phyloP scores from a whole-genome alignment of 257 asterid species.

The Solanum pennellii region DNA sequence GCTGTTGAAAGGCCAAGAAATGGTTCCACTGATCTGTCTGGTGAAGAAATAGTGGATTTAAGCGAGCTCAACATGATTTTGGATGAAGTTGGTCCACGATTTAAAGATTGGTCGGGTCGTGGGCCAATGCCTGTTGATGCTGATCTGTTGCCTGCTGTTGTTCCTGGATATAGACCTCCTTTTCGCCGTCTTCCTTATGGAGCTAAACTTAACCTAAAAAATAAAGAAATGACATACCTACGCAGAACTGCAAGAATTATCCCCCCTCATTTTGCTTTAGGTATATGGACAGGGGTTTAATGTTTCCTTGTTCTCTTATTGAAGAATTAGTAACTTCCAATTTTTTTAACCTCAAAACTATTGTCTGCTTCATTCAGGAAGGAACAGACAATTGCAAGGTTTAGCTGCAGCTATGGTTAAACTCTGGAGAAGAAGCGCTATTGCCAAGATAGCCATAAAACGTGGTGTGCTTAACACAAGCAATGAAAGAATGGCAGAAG shows the following conservation, averaged over 20 bases:
- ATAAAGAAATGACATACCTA: slow-evolving; percentile 62
- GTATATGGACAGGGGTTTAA: slow-evolving; percentile 18
- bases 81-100: slow-evolving; percentile 80
- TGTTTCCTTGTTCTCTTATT: not conserved
- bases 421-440: slow-evolving; percentile 72
- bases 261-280: slow-evolving; percentile 93
- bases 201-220: slow-evolving; percentile 29
- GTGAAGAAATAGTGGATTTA: slow-evolving; percentile 44
- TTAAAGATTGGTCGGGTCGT: slow-evolving; percentile 78
- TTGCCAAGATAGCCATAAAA: slow-evolving; percentile 83
- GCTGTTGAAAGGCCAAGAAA: slow-evolving; percentile 16
- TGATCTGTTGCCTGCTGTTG: slow-evolving; percentile 63
- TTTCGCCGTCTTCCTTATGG: slow-evolving; percentile 73
- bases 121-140: slow-evolving; percentile 91
- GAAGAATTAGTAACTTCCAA: not conserved
- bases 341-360: not conserved
- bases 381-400: slow-evolving; percentile 81
- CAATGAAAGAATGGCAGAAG: slow-evolving; percentile 92
- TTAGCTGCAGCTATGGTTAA: slow-evolving; percentile 83
- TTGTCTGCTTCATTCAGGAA: slow-evolving; percentile 30
- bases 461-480: slow-evolving; percentile 76
- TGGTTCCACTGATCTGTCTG: slow-evolving; percentile 20
- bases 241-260: slow-evolving; percentile 59
- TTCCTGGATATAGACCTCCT: slow-evolving; percentile 64
- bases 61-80: slow-evolving; percentile 48